Conservation (phyloP, 2,329 filamentous ascomycete genomes). For the Phialemonium atrogriseum region DNA sequence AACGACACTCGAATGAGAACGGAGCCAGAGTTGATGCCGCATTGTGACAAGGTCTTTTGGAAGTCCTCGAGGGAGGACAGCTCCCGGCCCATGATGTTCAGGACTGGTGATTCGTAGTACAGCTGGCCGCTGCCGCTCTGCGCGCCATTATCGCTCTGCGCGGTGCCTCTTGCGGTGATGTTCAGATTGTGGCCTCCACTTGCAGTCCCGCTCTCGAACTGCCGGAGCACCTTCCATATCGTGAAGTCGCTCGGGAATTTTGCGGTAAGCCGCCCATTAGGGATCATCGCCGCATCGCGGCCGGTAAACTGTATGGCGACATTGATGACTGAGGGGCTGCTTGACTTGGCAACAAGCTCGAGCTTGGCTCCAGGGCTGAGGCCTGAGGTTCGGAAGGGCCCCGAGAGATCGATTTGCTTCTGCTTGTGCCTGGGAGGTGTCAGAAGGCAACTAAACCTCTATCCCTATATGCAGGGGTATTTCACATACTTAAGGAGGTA, state of each 20-base stretch:
- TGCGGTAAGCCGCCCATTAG: constrained; percentile 46
- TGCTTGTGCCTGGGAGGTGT: constrained; percentile 59
- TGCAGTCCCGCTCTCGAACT: constrained; percentile 64
- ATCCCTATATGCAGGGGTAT: too few species aligned
- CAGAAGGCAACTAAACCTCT: too few species aligned
- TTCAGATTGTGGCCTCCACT: constrained; percentile 43
- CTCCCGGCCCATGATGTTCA: constrained; percentile 78
- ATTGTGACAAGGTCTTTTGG: constrained; percentile 79
- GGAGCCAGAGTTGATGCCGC: constrained; percentile 80
- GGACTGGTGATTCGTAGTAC: constrained; percentile 78
- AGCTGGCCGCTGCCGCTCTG: constrained; percentile 62
- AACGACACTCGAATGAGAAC: constrained; percentile 73
- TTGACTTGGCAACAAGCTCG: constrained; percentile 80
- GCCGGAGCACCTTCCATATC: constrained; percentile 81
- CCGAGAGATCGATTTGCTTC: constrained; percentile 76
- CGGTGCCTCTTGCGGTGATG: constrained; percentile 75
- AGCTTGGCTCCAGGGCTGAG: constrained; percentile 82
- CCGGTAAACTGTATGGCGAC: constrained; percentile 78
- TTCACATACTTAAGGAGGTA: constrained; percentile 68
- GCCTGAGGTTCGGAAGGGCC: constrained; percentile 75
- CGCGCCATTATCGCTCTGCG: constrained; percentile 46
- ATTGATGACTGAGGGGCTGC: constrained; percentile 75
- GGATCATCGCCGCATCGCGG: constrained; percentile 28
- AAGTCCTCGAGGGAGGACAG: constrained; percentile 70
- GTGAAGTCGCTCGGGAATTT: constrained; percentile 85